Base-by-base conservation (phyloP, 2,329 filamentous ascomycete genomes). In the Cercospora janseana region DNA sequence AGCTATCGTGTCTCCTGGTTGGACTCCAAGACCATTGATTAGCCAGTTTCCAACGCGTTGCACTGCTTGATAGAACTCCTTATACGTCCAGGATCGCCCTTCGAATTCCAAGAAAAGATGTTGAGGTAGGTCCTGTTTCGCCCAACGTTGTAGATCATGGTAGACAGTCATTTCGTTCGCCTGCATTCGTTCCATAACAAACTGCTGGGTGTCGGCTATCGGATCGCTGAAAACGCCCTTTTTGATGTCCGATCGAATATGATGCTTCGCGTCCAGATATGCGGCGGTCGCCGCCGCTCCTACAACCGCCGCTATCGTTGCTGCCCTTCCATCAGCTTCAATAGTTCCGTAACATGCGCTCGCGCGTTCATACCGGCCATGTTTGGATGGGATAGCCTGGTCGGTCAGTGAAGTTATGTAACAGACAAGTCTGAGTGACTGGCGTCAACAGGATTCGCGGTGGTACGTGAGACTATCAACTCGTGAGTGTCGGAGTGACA, bases 41-140 rank as follows among this genome's bases (percentile, higher is more conserved):
- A 94, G 72, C 85, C 86, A 94, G 46, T 79, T 77, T 23, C 86
- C 88, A 61, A 91, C 87, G 49, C 81, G 81, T 38, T 93, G 73
- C 2, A 79, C 78, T 9, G 72, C 77, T 37, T 87, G 77, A 68
- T 93, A 91, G 4, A 79, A 76, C 61, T 91, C 75, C 16, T 79
- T 80, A 67, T 87, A 94, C 1, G 86, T 88, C 76, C 85, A 88
- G 31, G 71, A 74, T 20, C 58, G 53, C 13, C 56, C 56, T 41
- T 63, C 55, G 43, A 52, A 65, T 43, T 65, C 61, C 44, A 65
- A 34, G 45, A 65, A 65, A 1, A 51, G 43, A 32, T 61, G 53
- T 3, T 52, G 49, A 4, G 59, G 57, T 18, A 53, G 51, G 20
- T 60, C 57, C 12, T 54, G 34, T 31, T 48, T 38, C 2, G 61